Evolutionary conservation across 2,329 filamentous ascomycete species (phyloP).

Genomic region (Aspergillus costaricaensis): DNA sequence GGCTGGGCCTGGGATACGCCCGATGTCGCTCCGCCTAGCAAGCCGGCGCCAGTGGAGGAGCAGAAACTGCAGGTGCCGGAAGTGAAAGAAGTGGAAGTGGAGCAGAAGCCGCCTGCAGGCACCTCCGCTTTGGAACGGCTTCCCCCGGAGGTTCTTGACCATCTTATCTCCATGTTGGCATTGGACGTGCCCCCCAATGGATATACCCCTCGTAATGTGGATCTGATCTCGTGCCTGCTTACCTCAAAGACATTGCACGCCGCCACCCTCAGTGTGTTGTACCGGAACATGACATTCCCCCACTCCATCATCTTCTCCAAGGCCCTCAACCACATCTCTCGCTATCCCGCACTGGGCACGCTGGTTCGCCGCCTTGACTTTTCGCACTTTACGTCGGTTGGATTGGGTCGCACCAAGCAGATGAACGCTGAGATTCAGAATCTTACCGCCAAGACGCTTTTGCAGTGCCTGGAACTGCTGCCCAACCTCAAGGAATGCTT

Average conservation of each 20-base stretch:
- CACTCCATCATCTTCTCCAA: conserved; percentile 83
- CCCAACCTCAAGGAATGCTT: conserved; percentile 76
- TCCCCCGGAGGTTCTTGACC: conserved; percentile 68
- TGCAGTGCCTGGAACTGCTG: conserved; percentile 70
- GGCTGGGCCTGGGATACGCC: conserved; percentile 47
- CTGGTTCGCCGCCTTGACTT: conserved; percentile 80
- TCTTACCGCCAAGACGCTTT: conserved; percentile 71
- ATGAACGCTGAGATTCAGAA: conserved; percentile 75
- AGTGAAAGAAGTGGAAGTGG: conserved; percentile 1
- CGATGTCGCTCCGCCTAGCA: conserved; percentile 18
- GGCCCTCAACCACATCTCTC: conserved; percentile 68
- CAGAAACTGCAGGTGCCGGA: conserved; percentile 15
- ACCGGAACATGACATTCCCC: conserved; percentile 77
- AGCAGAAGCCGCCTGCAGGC: conserved; percentile 27
- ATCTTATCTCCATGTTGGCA: conserved; percentile 73
- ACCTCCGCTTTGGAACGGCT: conserved; percentile 65
- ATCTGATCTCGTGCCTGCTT: conserved; percentile 73
- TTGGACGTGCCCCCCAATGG: conserved; percentile 75
- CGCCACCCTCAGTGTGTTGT: conserved; percentile 72
- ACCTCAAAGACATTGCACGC: conserved; percentile 74
- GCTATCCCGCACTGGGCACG: conserved; percentile 69
- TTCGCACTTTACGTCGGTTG: conserved; percentile 80
- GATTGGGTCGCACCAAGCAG: conserved; percentile 71
- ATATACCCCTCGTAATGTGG: conserved; percentile 73
- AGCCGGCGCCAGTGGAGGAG: conserved; percentile 18